Evolutionary conservation across 371 early-diverging fungal species (phyloP).

Genomic region (Mucor racemosus): DNA sequence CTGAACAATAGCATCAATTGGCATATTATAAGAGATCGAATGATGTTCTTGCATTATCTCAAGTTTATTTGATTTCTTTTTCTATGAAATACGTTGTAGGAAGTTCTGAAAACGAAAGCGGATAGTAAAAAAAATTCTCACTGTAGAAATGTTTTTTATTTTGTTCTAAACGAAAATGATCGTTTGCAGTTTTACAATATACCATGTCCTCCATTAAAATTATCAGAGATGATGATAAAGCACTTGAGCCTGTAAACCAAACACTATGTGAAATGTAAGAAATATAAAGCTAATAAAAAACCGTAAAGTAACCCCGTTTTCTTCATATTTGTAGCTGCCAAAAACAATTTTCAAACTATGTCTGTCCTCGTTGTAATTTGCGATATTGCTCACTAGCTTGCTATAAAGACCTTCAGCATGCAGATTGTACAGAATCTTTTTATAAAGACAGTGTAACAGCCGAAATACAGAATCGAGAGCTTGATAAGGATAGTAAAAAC

Average conservation of each 20-base stretch:
- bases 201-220: constrained; percentile 20
- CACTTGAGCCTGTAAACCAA: constrained; percentile 21
- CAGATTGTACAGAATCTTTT: constrained; percentile 70
- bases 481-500: constrained; percentile 46
- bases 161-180: too few species aligned
- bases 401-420: constrained; percentile 61
- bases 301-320: neutral
- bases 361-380: constrained; percentile 75
- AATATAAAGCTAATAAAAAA: neutral
- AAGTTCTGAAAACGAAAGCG: too few species aligned
- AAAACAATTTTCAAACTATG: constrained; percentile 60
- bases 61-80: too few species aligned
- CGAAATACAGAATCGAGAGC: constrained; percentile 59
- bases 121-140: too few species aligned
- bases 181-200: neutral
- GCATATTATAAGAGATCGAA: too few species aligned
- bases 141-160: too few species aligned
- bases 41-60: too few species aligned
- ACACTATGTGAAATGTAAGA: constrained; percentile 36
- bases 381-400: constrained; percentile 71
- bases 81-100: too few species aligned
- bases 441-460: constrained; percentile 63
- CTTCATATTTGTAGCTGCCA: constrained; percentile 49
- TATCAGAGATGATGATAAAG: constrained; percentile 11
- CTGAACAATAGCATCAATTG: too few species aligned